Evolutionary conservation across 345 rosid species (phyloP).

Genomic region (Syzygium aqueum): DNA sequence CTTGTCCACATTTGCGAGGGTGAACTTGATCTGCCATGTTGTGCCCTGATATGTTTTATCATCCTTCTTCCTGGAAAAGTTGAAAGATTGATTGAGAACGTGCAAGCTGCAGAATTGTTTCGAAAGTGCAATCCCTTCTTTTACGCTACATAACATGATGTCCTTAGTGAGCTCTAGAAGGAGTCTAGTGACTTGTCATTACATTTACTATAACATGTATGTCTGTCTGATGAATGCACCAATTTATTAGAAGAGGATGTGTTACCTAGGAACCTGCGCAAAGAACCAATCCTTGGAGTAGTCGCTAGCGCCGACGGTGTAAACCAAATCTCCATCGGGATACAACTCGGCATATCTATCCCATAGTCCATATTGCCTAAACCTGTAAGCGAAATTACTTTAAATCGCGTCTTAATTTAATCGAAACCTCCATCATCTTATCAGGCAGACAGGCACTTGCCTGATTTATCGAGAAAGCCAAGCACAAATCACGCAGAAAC

Average conservation of each 20-base stretch:
- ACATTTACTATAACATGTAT: background rate
- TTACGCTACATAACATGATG: background rate
- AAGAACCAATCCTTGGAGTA: slow-evolving; percentile 77
- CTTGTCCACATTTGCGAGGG: slow-evolving; percentile 24
- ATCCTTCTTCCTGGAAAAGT: slow-evolving; percentile 30
- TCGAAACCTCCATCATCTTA: background rate
- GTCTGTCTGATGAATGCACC: background rate
- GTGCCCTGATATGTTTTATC: slow-evolving; percentile 38
- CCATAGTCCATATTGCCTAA: slow-evolving; percentile 85
- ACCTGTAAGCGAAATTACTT: slow-evolving; percentile 24
- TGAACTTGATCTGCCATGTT: slow-evolving; percentile 72
- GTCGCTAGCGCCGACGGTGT: slow-evolving; percentile 56
- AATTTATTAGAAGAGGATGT: background rate
- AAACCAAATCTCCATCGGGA: slow-evolving; percentile 56
- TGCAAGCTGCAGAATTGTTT: background rate
- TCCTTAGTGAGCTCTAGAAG: background rate
- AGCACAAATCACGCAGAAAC: background rate
- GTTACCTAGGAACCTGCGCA: slow-evolving; percentile 64
- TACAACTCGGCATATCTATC: slow-evolving; percentile 73
- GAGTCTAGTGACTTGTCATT: background rate
- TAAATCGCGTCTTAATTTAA: background rate
- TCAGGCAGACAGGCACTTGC: background rate
- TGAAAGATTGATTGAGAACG: background rate
- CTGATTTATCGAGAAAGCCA: background rate
- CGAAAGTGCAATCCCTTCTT: background rate